A percentile compares a stretch with the other conserved stretches of the same genome.
Evolutionary conservation across 495 filamentous ascomycete species (phyloP).

Genomic region (Lichina pygmaea): DNA sequence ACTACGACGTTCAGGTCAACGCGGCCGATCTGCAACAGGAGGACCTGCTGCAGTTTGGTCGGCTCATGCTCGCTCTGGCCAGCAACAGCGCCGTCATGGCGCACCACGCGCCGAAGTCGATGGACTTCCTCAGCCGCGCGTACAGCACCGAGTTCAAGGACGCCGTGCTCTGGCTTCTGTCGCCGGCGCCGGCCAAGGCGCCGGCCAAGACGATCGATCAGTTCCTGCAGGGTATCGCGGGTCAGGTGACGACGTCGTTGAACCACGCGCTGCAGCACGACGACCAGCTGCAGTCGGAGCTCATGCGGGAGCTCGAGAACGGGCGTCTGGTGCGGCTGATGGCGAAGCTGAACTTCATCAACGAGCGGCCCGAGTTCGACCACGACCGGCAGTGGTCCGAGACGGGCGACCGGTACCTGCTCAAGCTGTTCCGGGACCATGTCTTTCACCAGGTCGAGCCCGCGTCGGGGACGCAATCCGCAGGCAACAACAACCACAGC

Average conservation of each 20-base stretch:
- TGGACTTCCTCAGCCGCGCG: constrained; percentile 42
- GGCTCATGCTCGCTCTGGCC: constrained; percentile 53
- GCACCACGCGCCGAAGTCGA: constrained; percentile 27
- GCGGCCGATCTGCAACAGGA: constrained; percentile 58
- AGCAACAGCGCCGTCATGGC: constrained; percentile 29
- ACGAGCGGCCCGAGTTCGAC: constrained; percentile 69
- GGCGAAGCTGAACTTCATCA: constrained; percentile 60
- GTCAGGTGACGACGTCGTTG: constrained; percentile 38
- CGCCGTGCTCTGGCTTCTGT: constrained; percentile 50
- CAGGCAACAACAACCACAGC: constrained; percentile 22
- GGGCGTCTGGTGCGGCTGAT: constrained; percentile 60
- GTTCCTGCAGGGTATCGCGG: constrained; percentile 49
- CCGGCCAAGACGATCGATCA: constrained; percentile 41
- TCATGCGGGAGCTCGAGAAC: constrained; percentile 70
- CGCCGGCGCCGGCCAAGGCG: constrained; percentile 17
- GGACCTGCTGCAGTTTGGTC: constrained; percentile 69
- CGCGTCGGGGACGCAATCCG: constrained; percentile 8
- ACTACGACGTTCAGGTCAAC: constrained; percentile 37
- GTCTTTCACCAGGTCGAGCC: constrained; percentile 81
- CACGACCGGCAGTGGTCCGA: constrained; percentile 57
- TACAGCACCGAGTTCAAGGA: constrained; percentile 53
- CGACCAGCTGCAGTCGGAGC: constrained; percentile 40
- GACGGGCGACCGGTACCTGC: constrained; percentile 63
- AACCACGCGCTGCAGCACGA: constrained; percentile 48
- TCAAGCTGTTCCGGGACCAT: constrained; percentile 89